These are phyloP conservation scores for Trichophyton mentagrophytes DNA, from an alignment of 2,329 filamentous ascomycete genomes.

Conservation along the genomic window DNA sequence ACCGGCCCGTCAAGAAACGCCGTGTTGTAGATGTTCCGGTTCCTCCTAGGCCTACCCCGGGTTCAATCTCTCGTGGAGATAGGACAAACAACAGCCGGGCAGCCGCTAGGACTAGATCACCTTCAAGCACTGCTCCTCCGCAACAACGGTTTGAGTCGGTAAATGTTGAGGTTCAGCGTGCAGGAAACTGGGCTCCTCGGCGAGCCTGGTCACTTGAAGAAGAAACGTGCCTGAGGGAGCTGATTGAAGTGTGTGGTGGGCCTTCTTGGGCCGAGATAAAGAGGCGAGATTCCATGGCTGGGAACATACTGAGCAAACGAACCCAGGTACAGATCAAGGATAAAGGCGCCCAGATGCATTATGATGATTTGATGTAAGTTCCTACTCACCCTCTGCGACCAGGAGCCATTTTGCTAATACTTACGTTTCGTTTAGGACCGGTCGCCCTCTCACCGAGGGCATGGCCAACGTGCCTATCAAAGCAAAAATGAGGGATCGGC, in stretches of 20 bases:
- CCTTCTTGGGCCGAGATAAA: background rate
- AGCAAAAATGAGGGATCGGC: background rate
- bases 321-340: constrained; percentile 1
- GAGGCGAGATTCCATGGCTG: background rate
- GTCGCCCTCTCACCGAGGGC: background rate
- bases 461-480: background rate
- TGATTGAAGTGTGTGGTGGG: background rate
- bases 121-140: background rate
- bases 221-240: background rate
- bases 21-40: background rate
- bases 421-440: background rate
- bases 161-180: background rate
- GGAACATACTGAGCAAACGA: background rate
- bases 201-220: background rate
- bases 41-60: background rate
- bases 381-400: too few relatives aligned
- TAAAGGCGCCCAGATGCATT: background rate
- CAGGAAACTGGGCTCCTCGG: background rate
- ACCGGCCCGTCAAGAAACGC: background rate
- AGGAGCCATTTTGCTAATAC: background rate
- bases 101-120: background rate
- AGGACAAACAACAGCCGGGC: background rate
- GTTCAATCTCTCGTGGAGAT: too few relatives aligned
- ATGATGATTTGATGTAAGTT: constrained; percentile 3
- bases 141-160: background rate